Conservation (phyloP, 148 eudicot genomes). For the Spergularia marina region DNA sequence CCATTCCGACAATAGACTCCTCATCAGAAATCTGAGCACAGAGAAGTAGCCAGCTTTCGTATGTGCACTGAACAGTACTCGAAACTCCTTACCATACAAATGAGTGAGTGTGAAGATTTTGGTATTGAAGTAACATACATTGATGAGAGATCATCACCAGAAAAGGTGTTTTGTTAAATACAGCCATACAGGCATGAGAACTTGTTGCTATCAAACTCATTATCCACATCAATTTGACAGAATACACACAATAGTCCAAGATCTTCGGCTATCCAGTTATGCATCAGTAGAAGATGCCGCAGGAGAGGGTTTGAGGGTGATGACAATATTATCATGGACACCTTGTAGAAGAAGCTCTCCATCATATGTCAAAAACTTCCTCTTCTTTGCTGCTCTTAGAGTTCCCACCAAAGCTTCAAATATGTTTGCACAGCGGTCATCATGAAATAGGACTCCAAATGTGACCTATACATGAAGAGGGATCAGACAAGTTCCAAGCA, state of each 20-base stretch:
- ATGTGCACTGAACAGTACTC: no score
- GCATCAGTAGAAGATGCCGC: slow-evolving; percentile 36
- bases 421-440: slow-evolving; percentile 92
- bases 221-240: neutral
- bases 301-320: slow-evolving; percentile 59
- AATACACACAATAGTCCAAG: neutral
- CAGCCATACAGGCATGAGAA: slow-evolving; percentile 2
- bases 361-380: slow-evolving; percentile 71
- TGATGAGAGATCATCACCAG: neutral
- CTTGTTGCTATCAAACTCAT: neutral
- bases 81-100: neutral
- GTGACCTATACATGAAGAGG: slow-evolving; percentile 67
- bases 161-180: no score
- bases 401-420: slow-evolving; percentile 98
- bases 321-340: slow-evolving; percentile 86
- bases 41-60: no score
- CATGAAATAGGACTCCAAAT: slow-evolving; percentile 86
- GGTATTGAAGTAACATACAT: neutral
- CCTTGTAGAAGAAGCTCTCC: slow-evolving; percentile 95
- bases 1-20: no score
- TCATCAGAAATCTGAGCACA: no score
- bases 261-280: slow-evolving; percentile 18
- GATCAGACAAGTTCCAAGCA: slow-evolving; percentile 13
- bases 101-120: neutral
- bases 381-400: slow-evolving; percentile 89